Evolutionary conservation across 176 grass and related monocot genomes (phyloP), one percentile per base, ranked within the genome.

Genomic region (Chloris gayana): DNA sequence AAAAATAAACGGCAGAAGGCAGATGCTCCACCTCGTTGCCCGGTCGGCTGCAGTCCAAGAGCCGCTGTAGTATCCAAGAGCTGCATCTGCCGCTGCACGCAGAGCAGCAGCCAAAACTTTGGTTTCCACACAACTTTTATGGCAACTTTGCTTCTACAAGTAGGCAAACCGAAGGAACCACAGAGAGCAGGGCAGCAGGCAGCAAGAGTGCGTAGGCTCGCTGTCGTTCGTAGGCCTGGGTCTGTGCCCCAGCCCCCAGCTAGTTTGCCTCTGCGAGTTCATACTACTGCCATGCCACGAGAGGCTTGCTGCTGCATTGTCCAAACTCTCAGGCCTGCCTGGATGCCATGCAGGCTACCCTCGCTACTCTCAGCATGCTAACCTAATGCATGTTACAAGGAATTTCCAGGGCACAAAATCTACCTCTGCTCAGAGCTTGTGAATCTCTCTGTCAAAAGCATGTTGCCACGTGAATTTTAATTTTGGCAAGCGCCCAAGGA

Each of bases 71-170:
- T 53, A 27, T 61, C 84, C 76, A 41, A 4, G 56, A 46, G 29
- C 17, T 27, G 50, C 46, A 19, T n/a, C 66, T 46, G 67, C 39
- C 4, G 25, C 18, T 45, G 22, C 42, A 25, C 57, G 38, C 64
- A 67, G 37, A 44, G 79, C 14, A 18, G 24, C 81, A 31, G 14
- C 82, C 45, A 37, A 67, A 81, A 57, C 71, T 60, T 83, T 68
- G 62, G 35, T 41, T 68, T 56, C 31, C 31, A 64, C 81, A 39
- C 76, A 64, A 22, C 76, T 67, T 89, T 85, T 58, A 81, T 77
- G 83, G 72, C 72, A 77, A 67, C 73, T 67, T 85, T 89, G 87
- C 87, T 82, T 78, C 78, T 82, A 54, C 67, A 27, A 61, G 78
- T 82, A 84, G 88, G 81, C 76, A 87, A 82, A 80, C 75, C 84